Conservation (phyloP, 208 protist genomes). For the Leishmania tarentolae region DNA sequence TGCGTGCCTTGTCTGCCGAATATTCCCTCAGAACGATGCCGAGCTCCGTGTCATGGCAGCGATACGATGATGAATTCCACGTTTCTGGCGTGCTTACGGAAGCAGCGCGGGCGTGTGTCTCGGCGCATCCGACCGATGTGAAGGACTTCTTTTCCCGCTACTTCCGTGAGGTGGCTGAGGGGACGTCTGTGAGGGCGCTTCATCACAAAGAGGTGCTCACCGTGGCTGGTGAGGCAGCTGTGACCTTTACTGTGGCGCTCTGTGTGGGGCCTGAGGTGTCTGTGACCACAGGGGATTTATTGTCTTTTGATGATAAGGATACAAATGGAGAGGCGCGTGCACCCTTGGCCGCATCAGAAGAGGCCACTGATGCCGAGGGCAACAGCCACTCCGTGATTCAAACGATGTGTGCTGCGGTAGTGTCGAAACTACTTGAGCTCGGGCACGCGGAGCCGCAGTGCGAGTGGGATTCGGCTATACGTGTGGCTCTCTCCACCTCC, state of each 20-base stretch:
- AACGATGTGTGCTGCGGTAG: background rate
- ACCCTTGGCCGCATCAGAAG: background rate
- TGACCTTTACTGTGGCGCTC: conserved; percentile 32
- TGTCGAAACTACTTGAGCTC: conserved; percentile 25
- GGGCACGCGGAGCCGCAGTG: conserved; percentile 33
- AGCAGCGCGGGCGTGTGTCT: conserved; percentile 77
- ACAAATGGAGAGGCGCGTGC: background rate
- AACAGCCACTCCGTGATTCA: background rate
- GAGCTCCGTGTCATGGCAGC: conserved; percentile 65
- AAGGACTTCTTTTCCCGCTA: conserved; percentile 71
- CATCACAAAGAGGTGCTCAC: conserved; percentile 32
- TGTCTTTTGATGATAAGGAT: background rate
- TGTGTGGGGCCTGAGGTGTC: conserved; percentile 23
- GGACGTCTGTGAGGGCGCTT: conserved; percentile 41
- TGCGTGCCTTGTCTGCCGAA: background rate
- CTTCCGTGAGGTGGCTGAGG: conserved; percentile 53
- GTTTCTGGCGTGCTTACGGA: conserved; percentile 74
- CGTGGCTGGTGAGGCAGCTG: conserved; percentile 22
- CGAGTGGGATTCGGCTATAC: conserved; percentile 36
- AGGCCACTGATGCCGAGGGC: background rate
- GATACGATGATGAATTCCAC: conserved; percentile 73
- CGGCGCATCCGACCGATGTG: conserved; percentile 47
- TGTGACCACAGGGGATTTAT: conserved; percentile 12
- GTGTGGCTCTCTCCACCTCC: background rate
- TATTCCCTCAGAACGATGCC: conserved; percentile 6